Percentiles rank a stretch among this genome's conserved stretches.
Conservation (phyloP, 331 rosid species). For the Rosa hybrid region DNA sequence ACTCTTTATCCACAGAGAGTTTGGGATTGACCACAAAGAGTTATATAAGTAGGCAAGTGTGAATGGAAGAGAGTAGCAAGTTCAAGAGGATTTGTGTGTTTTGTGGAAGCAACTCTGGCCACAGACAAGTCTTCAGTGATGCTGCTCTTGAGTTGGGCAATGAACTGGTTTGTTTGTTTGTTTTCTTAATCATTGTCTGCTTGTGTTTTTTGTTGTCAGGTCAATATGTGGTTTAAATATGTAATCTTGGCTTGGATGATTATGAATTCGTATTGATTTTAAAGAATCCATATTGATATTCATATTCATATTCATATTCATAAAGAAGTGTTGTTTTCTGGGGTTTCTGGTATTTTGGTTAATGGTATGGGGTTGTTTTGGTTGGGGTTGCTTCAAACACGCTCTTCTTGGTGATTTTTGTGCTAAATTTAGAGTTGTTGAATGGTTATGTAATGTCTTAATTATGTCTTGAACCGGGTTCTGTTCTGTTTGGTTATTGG, state of each 20-base stretch:
- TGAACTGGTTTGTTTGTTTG: slow-evolving; percentile 68
- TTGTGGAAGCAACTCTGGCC: slow-evolving; percentile 94
- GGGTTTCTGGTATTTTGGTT: slow-evolving; percentile 6
- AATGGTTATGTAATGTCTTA: slow-evolving; percentile 10
- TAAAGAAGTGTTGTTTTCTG: slow-evolving; percentile 17
- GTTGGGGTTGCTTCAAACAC: neutral
- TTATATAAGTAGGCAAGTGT: slow-evolving; percentile 33
- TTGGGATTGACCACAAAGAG: slow-evolving; percentile 29
- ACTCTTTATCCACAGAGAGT: slow-evolving; percentile 29
- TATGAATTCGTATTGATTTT: neutral
- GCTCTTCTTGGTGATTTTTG: neutral
- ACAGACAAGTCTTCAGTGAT: slow-evolving; percentile 73
- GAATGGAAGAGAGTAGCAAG: slow-evolving; percentile 81
- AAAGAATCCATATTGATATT: neutral
- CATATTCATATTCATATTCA: neutral
- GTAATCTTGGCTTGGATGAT: slow-evolving; percentile 17
- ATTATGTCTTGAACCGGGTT: slow-evolving; percentile 22
- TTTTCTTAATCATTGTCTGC: neutral
- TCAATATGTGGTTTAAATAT: neutral
- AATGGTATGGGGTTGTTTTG: neutral
- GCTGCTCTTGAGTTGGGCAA: slow-evolving; percentile 87
- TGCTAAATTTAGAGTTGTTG: neutral
- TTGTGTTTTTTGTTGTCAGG: neutral
- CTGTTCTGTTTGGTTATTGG: slow-evolving; percentile 19
- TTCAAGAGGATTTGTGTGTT: slow-evolving; percentile 82